Base-by-base conservation (phyloP, 2,329 filamentous ascomycete species). In the Pseudogymnoascus sp. region DNA sequence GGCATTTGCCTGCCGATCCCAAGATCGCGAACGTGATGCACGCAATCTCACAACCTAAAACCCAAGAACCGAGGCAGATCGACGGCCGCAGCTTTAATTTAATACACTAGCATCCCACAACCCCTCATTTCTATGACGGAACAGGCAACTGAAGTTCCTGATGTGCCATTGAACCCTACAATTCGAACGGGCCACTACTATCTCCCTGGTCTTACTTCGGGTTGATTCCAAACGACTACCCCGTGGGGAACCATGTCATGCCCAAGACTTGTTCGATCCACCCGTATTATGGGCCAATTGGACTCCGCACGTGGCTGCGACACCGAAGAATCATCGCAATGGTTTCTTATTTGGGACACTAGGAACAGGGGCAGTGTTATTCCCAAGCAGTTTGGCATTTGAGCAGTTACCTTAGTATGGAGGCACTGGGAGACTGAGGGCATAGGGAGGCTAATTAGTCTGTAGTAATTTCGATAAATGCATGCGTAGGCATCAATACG, bases 1-100 rank as follows among this genome's bases (percentile, higher is more conserved):
- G 29, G 50, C n/a, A 56, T 4, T 56, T 56, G 26, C 19, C n/a
- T 56, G 50, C 50, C 50, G 50, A 56, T 56, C 50, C 47, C n/a
- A 33, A 7, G n/a, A 56, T 56, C 29, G 4, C n/a, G 50, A 56
- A 56, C 50, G 50, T 56, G 50, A 33, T 56, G n/a, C 26, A 33
- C 50, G 29, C 26, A n/a, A 56, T 56, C 26, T 33, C 50, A 19
- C 26, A 56, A 33, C 50, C 16, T 56, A 56, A 56, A 33, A 33
- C 8, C 11, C 29, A 33, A 26, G n/a, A 56, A 29, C 50, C 50
- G 50, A 56, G 50, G 50, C 29, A 56, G 50, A 56, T 56, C 50
- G 50, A 56, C 50, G 31, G 8, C 50, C n/a, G 10, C 16, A 33
- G 29, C 26, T 19, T n/a, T 33, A 13, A 56, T 56, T 14, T 33